Evolutionary conservation across 2,329 filamentous ascomycete species (phyloP).

Genomic region (Monilinia fructicola): DNA sequence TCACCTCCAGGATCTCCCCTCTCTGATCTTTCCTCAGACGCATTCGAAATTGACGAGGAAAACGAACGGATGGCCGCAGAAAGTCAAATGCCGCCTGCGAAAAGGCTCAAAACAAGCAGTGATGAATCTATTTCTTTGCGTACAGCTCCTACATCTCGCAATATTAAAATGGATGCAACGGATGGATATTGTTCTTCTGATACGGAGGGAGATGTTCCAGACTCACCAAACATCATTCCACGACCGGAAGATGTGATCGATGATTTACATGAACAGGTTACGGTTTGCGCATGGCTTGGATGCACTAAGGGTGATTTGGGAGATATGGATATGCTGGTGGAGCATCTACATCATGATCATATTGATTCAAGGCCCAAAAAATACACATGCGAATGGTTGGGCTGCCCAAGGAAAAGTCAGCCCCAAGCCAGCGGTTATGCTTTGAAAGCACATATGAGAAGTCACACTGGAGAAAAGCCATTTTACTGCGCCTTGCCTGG

Average conservation of each 20-base stretch:
- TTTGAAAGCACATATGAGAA: slow-evolving; percentile 94
- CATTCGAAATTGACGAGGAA: slow-evolving; percentile 56
- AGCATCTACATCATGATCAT: slow-evolving; percentile 88
- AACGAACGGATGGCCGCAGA: slow-evolving; percentile 50
- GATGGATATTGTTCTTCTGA: slow-evolving; percentile 74
- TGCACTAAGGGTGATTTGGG: slow-evolving; percentile 69
- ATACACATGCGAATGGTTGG: slow-evolving; percentile 97
- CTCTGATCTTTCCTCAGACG: slow-evolving; percentile 63
- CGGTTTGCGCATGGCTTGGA: slow-evolving; percentile 74
- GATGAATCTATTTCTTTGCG: slow-evolving; percentile 30
- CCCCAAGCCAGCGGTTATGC: slow-evolving; percentile 95
- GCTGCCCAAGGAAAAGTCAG: slow-evolving; percentile 83
- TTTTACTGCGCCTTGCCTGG: slow-evolving; percentile 95
- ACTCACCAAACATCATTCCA: slow-evolving; percentile 62
- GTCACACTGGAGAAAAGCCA: slow-evolving; percentile 95
- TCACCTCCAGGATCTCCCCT: slow-evolving; percentile 60
- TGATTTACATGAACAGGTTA: slow-evolving; percentile 75
- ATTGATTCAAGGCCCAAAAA: slow-evolving; percentile 93
- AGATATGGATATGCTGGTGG: slow-evolving; percentile 79
- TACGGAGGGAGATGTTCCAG: slow-evolving; percentile 80
- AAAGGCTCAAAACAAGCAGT: slow-evolving; percentile 36
- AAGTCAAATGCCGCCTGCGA: slow-evolving; percentile 39
- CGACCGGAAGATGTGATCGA: slow-evolving; percentile 63
- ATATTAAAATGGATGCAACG: slow-evolving; percentile 35
- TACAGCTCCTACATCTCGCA: slow-evolving; percentile 38